Base-by-base conservation (phyloP, 2,329 filamentous ascomycete species). In the Uncinocarpus reesii region DNA sequence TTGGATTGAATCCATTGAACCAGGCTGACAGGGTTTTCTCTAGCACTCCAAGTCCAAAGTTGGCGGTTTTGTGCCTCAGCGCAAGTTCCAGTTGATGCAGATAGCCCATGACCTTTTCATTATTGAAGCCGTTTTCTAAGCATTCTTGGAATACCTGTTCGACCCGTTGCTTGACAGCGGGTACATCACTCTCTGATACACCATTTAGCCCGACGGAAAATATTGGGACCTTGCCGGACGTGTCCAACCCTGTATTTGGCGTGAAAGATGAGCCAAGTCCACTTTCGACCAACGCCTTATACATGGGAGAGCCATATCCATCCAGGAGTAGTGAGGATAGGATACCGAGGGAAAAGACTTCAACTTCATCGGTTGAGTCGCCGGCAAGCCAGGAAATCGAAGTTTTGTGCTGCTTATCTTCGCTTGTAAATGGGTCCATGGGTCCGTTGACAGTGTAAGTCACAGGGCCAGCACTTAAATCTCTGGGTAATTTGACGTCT, bases 1-100 rank as follows among this genome's bases (percentile, higher is more conserved):
- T 93, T 0, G 92, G 90, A 62, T 96, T 86, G 2, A 88, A 81
- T 4, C 90, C 92, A 49, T 92, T 93, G 67, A 98, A 96, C 92
- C 92, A 98, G 51, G 84, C 83, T 1, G 87, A 84, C 62, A 94
- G 86, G 6, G 95, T 75, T 35, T 90, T 80, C 57, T 95, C 86
- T 66, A 98, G 79, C 46, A 96, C 78, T 15, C 83, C 82, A 75
- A 95, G 86, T 11, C 92, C 92, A 61, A 98, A 98, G 59, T 84
- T 88, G 47, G 92, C 86, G 0, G 88, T 95, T 73, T 96, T 96
- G 70, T 98, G 88, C 69, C 95, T 95, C 42, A 96, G 70, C 0
- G 82, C 77, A n/a, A 98, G 75, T 63, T 98, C 92, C 3, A 96
- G 70, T 65, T 96, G 90, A 64, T 98, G 92, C 47, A 98, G 75